Evolutionary conservation across 2,329 filamentous ascomycete genomes (phyloP).

Genomic region (Amphichorda felina): DNA sequence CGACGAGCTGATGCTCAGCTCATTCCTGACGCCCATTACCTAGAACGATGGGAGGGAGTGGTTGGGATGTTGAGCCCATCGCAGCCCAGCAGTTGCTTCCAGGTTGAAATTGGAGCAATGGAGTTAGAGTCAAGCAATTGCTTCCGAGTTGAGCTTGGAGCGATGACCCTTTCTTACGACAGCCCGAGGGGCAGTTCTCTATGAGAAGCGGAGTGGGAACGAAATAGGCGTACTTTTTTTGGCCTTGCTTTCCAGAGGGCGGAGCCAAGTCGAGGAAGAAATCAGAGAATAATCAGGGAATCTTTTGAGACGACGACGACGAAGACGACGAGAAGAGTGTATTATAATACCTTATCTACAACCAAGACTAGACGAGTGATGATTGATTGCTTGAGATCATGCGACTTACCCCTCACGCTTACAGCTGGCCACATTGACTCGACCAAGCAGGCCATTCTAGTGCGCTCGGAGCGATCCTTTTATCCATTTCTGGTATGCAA

Average conservation of each 20-base stretch:
- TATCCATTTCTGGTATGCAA: no score
- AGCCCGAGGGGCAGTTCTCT: no score
- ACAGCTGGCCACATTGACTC: no score
- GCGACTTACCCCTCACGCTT: not conserved
- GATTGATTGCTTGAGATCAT: not conserved
- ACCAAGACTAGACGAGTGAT: conserved; percentile 1
- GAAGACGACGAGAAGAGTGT: no score
- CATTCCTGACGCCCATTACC: conserved; percentile 67
- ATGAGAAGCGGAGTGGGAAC: no score
- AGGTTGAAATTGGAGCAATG: not conserved
- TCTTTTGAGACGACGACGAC: not conserved
- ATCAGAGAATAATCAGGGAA: no score
- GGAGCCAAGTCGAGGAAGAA: no score
- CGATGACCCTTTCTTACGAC: no score
- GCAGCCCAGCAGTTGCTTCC: not conserved
- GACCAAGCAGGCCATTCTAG: no score
- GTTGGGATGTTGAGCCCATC: not conserved
- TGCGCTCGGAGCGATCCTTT: no score
- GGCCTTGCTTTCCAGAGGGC: no score
- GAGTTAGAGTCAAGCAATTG: not conserved
- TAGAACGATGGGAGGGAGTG: conserved; percentile 11
- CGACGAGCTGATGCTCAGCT: conserved; percentile 75
- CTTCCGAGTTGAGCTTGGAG: not conserved
- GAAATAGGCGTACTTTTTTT: no score
- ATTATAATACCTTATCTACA: not conserved